Conservation (phyloP, 176 grass and related monocot genomes). For the Ananas comosus region DNA sequence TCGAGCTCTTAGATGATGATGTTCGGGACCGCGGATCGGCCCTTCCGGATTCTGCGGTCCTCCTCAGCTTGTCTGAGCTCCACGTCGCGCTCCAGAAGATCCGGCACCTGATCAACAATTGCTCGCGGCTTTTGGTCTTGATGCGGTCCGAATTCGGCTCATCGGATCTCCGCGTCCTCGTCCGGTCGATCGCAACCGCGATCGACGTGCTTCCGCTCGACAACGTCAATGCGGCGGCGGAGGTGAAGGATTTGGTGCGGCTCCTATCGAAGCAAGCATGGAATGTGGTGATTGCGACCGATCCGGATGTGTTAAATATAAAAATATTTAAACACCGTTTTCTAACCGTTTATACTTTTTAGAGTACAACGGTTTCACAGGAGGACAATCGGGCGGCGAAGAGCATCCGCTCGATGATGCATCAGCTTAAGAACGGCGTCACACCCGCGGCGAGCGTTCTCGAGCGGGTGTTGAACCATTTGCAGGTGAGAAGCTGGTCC, state of each 20-base stretch:
- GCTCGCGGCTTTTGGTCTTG: slow-evolving; percentile 49
- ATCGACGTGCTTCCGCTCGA: slow-evolving; percentile 52
- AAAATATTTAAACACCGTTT: no score
- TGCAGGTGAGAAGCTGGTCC: slow-evolving; percentile 48
- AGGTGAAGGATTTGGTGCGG: slow-evolving; percentile 49
- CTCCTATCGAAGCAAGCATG: slow-evolving; percentile 47
- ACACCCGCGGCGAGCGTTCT: slow-evolving; percentile 36
- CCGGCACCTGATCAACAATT: slow-evolving; percentile 49
- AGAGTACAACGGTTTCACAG: no score
- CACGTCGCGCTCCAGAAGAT: slow-evolving; percentile 79
- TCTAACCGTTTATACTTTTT: no score
- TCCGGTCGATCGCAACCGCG: slow-evolving; percentile 46
- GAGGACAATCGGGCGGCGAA: slow-evolving; percentile 26
- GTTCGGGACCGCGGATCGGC: slow-evolving; percentile 12
- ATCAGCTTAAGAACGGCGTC: slow-evolving; percentile 50
- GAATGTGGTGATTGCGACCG: slow-evolving; percentile 25
- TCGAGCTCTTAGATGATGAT: slow-evolving; percentile 14
- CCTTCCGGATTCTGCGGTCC: slow-evolving; percentile 24
- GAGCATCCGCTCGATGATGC: slow-evolving; percentile 47
- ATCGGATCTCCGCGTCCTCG: slow-evolving; percentile 40
- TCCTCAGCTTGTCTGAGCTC: slow-evolving; percentile 75
- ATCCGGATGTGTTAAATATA: no score
- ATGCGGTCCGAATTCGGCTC: slow-evolving; percentile 36
- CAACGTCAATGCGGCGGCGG: slow-evolving; percentile 9
- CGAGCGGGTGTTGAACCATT: slow-evolving; percentile 39